Evolutionary conservation across 495 filamentous ascomycete species (phyloP), one percentile per base, ranked within the genome.

Genomic region (Trichoderma reesei): DNA sequence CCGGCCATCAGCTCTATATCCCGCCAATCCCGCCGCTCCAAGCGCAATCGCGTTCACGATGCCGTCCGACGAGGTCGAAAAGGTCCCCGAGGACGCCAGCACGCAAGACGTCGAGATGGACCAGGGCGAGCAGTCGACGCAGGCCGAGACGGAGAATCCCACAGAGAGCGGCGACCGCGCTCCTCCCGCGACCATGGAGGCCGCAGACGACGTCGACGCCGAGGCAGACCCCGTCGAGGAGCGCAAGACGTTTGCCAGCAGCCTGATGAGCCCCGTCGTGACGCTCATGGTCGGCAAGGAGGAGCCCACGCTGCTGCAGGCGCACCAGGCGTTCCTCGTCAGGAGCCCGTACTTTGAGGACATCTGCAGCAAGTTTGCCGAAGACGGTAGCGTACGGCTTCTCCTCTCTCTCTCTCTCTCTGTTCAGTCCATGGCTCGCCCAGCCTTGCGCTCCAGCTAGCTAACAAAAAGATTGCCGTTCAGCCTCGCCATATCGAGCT

Each of bases 201-300:
- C 46, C 5, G 9, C 18, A 3, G 26, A 56, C 3, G 51, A 56
- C 8, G 36, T 39, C 3, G 61, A 39, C 41, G 61, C n/a, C 5
- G 61, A 63, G 39, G 39, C 31, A 3, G 41, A 46, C n/a, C 38
- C 41, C 5, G 39, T 61, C 2, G 71, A 75, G 20, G 20, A 34
- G 51, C 75, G 79, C 62, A 67, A 69, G 60, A 75, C 71, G 34
- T 82, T 78, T 63, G 70, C 76, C 59, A 86, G 82, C 72, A 88
- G 86, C 72, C 81, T 96, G 26, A 86, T 82, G 62, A 91, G 88
- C 39, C 92, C 93, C 0, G 85, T 96, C 31, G 83, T 98, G 41
- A 86, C 87, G 26, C 76, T 96, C 18, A 67, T 85, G n/a, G 80
- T 96, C 34, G 92, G 93, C 36, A 39, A 38, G 7, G 69, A 71